Percentiles rank a stretch among this genome's conserved stretches.
phyloP scores from a whole-genome alignment of 1,284 basidiomycete genomes.

The Apiotrichum gracile region DNA sequence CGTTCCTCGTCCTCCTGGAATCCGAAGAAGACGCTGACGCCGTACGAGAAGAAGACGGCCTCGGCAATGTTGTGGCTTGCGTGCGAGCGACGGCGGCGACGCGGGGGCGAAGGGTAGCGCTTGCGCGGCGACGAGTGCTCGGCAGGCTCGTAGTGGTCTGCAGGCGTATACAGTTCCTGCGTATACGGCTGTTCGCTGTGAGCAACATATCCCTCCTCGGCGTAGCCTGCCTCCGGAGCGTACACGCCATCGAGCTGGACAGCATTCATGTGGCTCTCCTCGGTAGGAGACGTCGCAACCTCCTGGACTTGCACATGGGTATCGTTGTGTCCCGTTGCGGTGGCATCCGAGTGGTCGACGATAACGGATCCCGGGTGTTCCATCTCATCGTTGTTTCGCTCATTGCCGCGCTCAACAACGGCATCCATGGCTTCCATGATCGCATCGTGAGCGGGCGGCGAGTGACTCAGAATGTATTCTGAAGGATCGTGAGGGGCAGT shows the following conservation, averaged over 20 bases:
- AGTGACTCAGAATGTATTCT: conserved; percentile 43
- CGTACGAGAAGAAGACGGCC: conserved; percentile 71
- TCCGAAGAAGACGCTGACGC: conserved; percentile 83
- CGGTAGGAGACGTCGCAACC: not conserved
- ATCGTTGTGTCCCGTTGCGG: not conserved
- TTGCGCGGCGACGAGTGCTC: not conserved
- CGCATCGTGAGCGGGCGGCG: conserved; percentile 24
- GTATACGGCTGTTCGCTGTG: not conserved
- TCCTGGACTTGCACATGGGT: not conserved
- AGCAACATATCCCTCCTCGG: not conserved
- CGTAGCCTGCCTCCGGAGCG: not conserved
- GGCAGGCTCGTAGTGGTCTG: not conserved
- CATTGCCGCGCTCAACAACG: not conserved
- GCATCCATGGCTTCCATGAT: conserved; percentile 5
- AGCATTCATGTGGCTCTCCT: not conserved
- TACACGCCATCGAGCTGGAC: too few species aligned
- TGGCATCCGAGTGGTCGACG: not conserved
- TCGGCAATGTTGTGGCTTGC: conserved; percentile 57
- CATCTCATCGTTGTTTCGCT: not conserved
- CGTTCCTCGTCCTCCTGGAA: conserved; percentile 68
- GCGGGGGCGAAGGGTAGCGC: conserved; percentile 6
- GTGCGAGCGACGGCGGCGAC: conserved; percentile 4
- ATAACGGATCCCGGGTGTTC: not conserved
- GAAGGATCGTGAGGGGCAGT: conserved; percentile 27
- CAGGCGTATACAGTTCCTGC: not conserved